These are phyloP conservation scores for Aspergillus ustus DNA, from an alignment of 2,329 filamentous ascomycete genomes.

Conservation along the genomic window DNA sequence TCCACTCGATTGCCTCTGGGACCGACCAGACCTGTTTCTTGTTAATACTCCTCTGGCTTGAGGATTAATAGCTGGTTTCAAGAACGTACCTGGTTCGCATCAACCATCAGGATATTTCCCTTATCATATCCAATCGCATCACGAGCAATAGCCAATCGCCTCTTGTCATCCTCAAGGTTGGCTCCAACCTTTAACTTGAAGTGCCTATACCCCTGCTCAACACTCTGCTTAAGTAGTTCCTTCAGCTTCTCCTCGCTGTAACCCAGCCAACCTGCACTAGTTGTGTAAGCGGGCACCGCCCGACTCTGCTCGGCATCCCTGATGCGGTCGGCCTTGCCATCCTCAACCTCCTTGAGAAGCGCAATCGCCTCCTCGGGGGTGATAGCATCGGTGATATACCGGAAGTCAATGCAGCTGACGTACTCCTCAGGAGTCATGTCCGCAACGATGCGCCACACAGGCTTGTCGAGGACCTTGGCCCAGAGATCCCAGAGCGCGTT, in stretches of 20 bases:
- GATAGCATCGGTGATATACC: slow-evolving; percentile 92
- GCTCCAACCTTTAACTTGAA: slow-evolving; percentile 92
- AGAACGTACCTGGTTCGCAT: slow-evolving; percentile 76
- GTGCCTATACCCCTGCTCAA: slow-evolving; percentile 76
- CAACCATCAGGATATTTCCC: slow-evolving; percentile 87
- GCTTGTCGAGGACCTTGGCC: slow-evolving; percentile 84
- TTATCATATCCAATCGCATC: slow-evolving; percentile 81
- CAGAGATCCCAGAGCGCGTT: slow-evolving; percentile 96
- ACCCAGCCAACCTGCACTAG: slow-evolving; percentile 88
- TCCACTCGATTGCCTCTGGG: slow-evolving; percentile 84
- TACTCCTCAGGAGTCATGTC: slow-evolving; percentile 90
- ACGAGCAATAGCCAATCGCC: slow-evolving; percentile 73
- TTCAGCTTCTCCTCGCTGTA: slow-evolving; percentile 89
- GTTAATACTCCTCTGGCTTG: slow-evolving; percentile 2
- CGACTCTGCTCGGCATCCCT: slow-evolving; percentile 72
- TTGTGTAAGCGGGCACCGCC: slow-evolving; percentile 90
- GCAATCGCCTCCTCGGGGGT: slow-evolving; percentile 80
- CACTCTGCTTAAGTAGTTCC: slow-evolving; percentile 71
- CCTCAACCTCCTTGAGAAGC: slow-evolving; percentile 68
- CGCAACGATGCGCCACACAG: slow-evolving; percentile 86
- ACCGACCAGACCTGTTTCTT: slow-evolving; percentile 73
- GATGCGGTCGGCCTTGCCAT: slow-evolving; percentile 72
- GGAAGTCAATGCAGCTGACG: slow-evolving; percentile 87
- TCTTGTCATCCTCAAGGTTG: slow-evolving; percentile 71
- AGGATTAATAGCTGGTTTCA: background rate